These are phyloP conservation scores for Catharanthus roseus DNA, from an alignment of 257 asterid species.

Conservation along the genomic window DNA sequence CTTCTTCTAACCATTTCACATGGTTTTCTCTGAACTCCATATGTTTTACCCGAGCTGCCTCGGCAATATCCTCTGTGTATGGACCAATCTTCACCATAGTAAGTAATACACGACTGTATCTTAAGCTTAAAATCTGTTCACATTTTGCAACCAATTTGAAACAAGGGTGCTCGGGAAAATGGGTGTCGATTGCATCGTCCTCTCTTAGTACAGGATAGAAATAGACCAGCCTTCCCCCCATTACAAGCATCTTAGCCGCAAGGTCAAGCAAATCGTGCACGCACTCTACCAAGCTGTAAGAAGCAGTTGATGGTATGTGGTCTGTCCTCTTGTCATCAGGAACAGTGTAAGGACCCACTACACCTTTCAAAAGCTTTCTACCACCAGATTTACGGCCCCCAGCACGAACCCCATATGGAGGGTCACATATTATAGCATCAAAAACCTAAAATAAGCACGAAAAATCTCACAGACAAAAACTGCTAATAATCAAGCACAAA, in stretches of 20 bases:
- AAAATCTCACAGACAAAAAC: background rate
- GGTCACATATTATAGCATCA: conserved; percentile 96
- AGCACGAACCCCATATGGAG: conserved; percentile 99
- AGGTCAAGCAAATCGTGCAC: conserved; percentile 91
- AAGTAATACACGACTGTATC: conserved; percentile 48
- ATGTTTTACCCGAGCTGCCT: conserved; percentile 62
- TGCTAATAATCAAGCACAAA: no score
- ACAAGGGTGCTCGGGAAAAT: conserved; percentile 89
- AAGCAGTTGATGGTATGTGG: conserved; percentile 97
- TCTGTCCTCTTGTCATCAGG: conserved; percentile 83
- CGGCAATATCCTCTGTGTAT: conserved; percentile 61
- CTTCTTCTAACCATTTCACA: conserved; percentile 92
- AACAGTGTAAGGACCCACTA: conserved; percentile 71
- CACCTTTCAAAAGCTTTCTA: conserved; percentile 93
- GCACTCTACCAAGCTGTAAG: conserved; percentile 95
- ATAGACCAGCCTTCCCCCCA: conserved; percentile 89
- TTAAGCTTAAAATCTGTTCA: conserved; percentile 83
- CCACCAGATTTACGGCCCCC: conserved; percentile 99
- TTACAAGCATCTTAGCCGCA: conserved; percentile 87
- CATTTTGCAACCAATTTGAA: conserved; percentile 59
- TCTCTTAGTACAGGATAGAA: conserved; percentile 86
- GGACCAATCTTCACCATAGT: conserved; percentile 34
- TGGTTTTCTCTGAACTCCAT: conserved; percentile 77
- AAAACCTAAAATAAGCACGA: conserved; percentile 45
- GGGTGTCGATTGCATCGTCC: conserved; percentile 47